These are phyloP conservation scores for Nidularia sp. DNA, from an alignment of 768 basidiomycete species.

Conservation along the genomic window DNA sequence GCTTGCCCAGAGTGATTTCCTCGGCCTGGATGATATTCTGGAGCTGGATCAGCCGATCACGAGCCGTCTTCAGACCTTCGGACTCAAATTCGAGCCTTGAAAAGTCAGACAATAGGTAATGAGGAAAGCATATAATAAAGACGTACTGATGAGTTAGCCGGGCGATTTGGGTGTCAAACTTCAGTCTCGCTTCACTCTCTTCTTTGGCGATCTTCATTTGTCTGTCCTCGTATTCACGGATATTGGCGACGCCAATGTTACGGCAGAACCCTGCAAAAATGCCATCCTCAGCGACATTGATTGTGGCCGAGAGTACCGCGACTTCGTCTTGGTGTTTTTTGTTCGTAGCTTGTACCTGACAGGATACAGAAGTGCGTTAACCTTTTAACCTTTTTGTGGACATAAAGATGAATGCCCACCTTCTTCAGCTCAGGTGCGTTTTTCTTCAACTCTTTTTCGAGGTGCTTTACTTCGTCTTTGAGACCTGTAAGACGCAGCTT, in stretches of 20 bases:
- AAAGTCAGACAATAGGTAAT: too few relatives aligned
- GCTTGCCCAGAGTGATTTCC: constrained; percentile 43
- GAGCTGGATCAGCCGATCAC: constrained; percentile 59
- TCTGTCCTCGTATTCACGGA: constrained; percentile 91
- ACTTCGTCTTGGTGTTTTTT: constrained; percentile 51
- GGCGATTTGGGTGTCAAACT: constrained; percentile 83
- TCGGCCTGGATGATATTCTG: constrained; percentile 50
- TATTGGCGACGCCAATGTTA: constrained; percentile 72
- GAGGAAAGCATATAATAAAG: not conserved
- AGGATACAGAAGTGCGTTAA: too few relatives aligned
- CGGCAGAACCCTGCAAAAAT: constrained; percentile 77
- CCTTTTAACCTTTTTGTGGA: too few relatives aligned
- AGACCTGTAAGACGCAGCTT: constrained; percentile 74
- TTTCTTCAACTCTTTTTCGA: constrained; percentile 66
- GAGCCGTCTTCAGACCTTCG: constrained; percentile 63
- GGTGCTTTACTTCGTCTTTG: constrained; percentile 80
- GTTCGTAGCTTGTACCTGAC: constrained; percentile 52
- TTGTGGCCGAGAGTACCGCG: constrained; percentile 43
- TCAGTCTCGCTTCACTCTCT: constrained; percentile 78
- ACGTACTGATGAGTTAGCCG: constrained; percentile 82
- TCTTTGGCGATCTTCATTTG: constrained; percentile 87
- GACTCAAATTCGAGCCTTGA: constrained; percentile 78
- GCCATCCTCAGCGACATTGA: constrained; percentile 78
- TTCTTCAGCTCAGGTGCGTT: constrained; percentile 68
- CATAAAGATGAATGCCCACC: constrained; percentile 27